Percentiles rank a stretch among this genome's conserved stretches.
phyloP scores from a whole-genome alignment of 257 asterid species.

The Craterostigma plantagineum region DNA sequence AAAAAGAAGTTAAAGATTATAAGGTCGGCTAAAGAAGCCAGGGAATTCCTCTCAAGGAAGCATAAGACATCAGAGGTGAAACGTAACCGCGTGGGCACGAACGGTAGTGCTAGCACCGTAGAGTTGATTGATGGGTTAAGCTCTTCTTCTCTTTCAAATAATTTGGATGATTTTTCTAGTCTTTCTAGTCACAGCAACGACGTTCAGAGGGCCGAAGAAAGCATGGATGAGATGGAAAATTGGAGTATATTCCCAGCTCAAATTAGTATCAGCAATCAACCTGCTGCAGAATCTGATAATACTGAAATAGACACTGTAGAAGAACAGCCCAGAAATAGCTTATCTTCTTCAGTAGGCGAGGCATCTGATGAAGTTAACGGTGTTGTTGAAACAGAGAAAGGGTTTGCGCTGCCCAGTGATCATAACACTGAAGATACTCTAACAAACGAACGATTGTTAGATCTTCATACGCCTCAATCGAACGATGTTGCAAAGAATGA shows the following conservation, averaged over 20 bases:
- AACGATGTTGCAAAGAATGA: constrained; percentile 15
- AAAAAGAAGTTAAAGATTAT: constrained; percentile 39
- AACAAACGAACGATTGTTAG: constrained; percentile 11
- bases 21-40: constrained; percentile 64
- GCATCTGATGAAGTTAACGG: constrained; percentile 11
- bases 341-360: constrained; percentile 9
- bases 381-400: constrained; percentile 9
- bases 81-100: constrained; percentile 11
- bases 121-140: no score
- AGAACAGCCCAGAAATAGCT: constrained; percentile 9
- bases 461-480: constrained; percentile 17
- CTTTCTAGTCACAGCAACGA: constrained; percentile 8
- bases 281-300: constrained; percentile 11
- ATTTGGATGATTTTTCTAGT: constrained; percentile 9
- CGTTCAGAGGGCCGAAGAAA: constrained; percentile 14
- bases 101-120: no score
- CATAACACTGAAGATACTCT: constrained; percentile 13
- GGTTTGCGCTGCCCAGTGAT: constrained; percentile 11
- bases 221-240: constrained; percentile 9
- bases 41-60: constrained; percentile 57
- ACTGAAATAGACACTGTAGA: background rate
- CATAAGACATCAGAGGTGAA: constrained; percentile 14
- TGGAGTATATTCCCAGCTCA: no score
- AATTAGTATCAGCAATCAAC: constrained; percentile 8
- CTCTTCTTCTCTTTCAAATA: constrained; percentile 7